These are phyloP conservation scores for Ceratopteris richardii DNA, from an alignment of 75 land plant genomes.

Conservation along the genomic window DNA sequence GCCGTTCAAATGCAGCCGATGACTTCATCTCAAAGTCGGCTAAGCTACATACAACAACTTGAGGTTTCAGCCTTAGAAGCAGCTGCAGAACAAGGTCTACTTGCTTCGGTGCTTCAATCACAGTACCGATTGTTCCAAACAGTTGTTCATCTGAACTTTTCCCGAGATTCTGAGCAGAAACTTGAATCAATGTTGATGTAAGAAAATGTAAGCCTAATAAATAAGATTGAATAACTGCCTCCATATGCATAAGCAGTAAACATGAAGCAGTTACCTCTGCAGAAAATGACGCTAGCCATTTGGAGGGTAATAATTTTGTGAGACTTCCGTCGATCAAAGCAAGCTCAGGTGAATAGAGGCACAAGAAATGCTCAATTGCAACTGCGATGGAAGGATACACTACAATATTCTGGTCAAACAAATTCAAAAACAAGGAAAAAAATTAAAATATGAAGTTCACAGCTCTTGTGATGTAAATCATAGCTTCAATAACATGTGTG, in stretches of 20 bases:
- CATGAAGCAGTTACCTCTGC: slow-evolving; percentile 62
- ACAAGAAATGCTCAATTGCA: slow-evolving; percentile 77
- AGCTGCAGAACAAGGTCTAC: slow-evolving; percentile 81
- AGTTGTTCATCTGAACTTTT: not conserved
- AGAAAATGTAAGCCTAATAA: no score
- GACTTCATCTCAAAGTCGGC: slow-evolving; percentile 90
- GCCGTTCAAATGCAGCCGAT: slow-evolving; percentile 83
- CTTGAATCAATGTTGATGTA: no score
- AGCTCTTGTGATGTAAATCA: no score
- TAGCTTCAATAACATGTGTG: no score
- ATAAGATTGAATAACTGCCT: no score
- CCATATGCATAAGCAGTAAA: no score
- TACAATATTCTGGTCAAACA: slow-evolving; percentile 86
- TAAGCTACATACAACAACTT: slow-evolving; percentile 83
- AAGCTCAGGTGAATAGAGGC: slow-evolving; percentile 80
- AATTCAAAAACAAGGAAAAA: no score
- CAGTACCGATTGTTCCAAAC: slow-evolving; percentile 36
- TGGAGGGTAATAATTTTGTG: slow-evolving; percentile 63
- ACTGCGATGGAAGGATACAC: slow-evolving; percentile 87
- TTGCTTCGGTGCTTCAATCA: slow-evolving; percentile 89
- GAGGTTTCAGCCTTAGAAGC: slow-evolving; percentile 76
- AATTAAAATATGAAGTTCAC: no score
- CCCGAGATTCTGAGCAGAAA: not conserved
- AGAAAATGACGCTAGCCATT: slow-evolving; percentile 75
- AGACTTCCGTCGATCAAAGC: slow-evolving; percentile 86